Percentiles rank a stretch among this genome's conserved stretches.
Conservation (phyloP, 1,284 basidiomycete genomes). For the Trichosporon coremiiforme region DNA sequence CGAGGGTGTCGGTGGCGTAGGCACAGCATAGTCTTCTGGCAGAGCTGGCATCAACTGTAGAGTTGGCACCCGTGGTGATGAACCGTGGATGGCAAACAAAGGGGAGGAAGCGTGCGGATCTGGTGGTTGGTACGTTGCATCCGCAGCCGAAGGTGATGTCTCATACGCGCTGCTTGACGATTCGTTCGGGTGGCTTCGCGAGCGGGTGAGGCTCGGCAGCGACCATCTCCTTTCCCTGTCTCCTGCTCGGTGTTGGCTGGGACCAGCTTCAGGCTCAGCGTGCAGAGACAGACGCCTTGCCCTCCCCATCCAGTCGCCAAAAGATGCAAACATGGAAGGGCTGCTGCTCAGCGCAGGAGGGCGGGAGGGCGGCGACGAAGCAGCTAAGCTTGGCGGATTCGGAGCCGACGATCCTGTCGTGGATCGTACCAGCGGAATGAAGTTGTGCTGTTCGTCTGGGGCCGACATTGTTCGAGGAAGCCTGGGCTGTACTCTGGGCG, state of each 20-base stretch:
- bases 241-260: not conserved
- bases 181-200: not conserved
- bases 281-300: constrained; percentile 14
- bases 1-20: constrained; percentile 6
- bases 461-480: constrained; percentile 4
- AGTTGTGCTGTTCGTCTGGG: constrained; percentile 19
- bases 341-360: not conserved
- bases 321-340: not conserved
- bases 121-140: not conserved
- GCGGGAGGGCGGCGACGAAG: not conserved
- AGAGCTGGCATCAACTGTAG: constrained; percentile 18
- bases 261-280: not conserved
- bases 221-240: constrained; percentile 3
- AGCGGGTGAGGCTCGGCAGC: not conserved
- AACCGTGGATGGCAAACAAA: not conserved
- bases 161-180: not conserved
- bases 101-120: not conserved
- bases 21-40: constrained; percentile 19
- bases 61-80: not conserved
- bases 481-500: not conserved
- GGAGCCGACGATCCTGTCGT: constrained; percentile 22
- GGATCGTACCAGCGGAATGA: constrained; percentile 38
- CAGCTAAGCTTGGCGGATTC: not conserved
- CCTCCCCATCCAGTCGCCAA: constrained; percentile 1
- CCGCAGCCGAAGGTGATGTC: not conserved